Conservation (phyloP, 306 rosid species). For the Pachyrhizus erosus region DNA sequence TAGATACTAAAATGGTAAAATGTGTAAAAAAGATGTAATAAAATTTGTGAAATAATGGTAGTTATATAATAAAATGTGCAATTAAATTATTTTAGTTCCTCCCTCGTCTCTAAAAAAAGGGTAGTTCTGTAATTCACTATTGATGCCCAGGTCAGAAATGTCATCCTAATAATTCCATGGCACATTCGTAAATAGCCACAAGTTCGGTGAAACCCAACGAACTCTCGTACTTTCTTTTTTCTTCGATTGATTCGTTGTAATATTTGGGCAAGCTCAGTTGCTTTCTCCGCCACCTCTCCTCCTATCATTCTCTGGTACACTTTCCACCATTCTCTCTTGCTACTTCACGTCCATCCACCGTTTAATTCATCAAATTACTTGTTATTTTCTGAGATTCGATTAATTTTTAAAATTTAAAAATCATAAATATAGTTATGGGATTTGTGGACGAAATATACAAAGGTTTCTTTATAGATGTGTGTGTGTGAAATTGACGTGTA, state of each 20-base stretch:
- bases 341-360: not conserved
- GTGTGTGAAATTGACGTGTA: not conserved
- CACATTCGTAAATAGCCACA: conserved; percentile 28
- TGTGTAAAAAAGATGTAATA: too few relatives aligned
- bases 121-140: too few relatives aligned
- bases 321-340: not conserved
- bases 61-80: too few relatives aligned
- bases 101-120: too few relatives aligned
- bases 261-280: conserved; percentile 15
- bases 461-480: not conserved
- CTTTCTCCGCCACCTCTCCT: conserved; percentile 31
- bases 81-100: too few relatives aligned
- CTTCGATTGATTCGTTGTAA: not conserved
- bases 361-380: not conserved
- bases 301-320: conserved; percentile 32
- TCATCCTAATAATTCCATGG: conserved; percentile 27
- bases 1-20: too few relatives aligned
- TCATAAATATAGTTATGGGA: not conserved
- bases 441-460: not conserved
- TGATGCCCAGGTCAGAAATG: not conserved
- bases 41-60: too few relatives aligned
- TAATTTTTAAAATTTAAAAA: not conserved
- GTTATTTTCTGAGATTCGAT: conserved; percentile 21
- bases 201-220: conserved; percentile 27
- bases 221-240: not conserved